Conservation (phyloP, 2,329 filamentous ascomycete genomes). For the Plenodomus tracheiphilus region DNA sequence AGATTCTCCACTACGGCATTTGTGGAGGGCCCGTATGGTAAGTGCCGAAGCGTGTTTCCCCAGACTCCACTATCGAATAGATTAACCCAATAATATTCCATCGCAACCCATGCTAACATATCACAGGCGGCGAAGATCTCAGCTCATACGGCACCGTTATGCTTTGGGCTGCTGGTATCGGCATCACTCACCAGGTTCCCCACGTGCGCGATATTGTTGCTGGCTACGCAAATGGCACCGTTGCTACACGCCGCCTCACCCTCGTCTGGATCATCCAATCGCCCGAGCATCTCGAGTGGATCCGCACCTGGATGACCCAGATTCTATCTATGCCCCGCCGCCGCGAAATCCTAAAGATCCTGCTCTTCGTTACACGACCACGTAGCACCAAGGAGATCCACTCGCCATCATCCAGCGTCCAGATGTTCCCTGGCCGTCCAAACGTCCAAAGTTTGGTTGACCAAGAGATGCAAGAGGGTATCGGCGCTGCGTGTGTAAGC, state of each 20-base stretch:
- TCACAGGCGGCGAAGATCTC: constrained; percentile 71
- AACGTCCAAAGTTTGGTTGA: constrained; percentile 78
- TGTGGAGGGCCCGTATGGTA: constrained; percentile 83
- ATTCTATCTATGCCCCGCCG: constrained; percentile 81
- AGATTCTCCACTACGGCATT: constrained; percentile 69
- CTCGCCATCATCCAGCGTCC: constrained; percentile 76
- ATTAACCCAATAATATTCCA: constrained; percentile 20
- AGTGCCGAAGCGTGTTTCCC: constrained; percentile 33
- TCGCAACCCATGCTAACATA: constrained; percentile 31
- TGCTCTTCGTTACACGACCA: constrained; percentile 88
- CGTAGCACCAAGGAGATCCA: constrained; percentile 80
- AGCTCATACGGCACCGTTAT: constrained; percentile 91
- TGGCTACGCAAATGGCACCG: constrained; percentile 66
- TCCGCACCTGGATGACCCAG: constrained; percentile 85
- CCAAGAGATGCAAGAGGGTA: constrained; percentile 78
- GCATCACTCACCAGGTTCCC: constrained; percentile 92
- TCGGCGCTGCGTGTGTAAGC: constrained; percentile 86
- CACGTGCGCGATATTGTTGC: constrained; percentile 71
- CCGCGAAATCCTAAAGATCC: constrained; percentile 79
- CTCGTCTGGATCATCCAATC: constrained; percentile 94
- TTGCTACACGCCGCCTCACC: constrained; percentile 78
- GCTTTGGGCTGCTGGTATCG: constrained; percentile 88
- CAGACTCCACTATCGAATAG: constrained; percentile 27
- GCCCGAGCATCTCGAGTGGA: constrained; percentile 89
- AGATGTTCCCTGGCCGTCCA: constrained; percentile 89